A percentile compares a stretch with the other conserved stretches of the same genome.
Conservation (phyloP, 441 rosid species). For the Gossypium trilobum region DNA sequence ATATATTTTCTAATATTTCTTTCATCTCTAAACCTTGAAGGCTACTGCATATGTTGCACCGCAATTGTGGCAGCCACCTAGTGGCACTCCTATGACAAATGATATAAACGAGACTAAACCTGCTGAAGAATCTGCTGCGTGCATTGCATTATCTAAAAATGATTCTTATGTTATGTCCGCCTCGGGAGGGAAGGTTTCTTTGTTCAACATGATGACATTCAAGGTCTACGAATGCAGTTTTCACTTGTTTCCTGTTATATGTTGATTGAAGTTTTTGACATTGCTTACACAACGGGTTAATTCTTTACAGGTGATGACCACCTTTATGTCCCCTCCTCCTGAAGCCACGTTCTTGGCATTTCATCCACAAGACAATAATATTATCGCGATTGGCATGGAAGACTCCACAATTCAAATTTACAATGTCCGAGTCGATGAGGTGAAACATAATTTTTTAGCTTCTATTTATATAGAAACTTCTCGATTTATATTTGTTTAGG, state of each 20-base stretch:
- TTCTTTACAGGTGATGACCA: constrained; percentile 60
- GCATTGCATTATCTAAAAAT: constrained; percentile 54
- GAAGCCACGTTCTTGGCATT: constrained; percentile 74
- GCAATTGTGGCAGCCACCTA: constrained; percentile 36
- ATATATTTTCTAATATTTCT: background rate
- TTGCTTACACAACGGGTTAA: constrained; percentile 3
- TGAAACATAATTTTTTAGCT: constrained; percentile 19
- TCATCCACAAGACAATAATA: constrained; percentile 82
- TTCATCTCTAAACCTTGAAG: constrained; percentile 23
- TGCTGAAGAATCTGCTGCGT: constrained; percentile 35
- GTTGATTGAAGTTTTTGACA: background rate
- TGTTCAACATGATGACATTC: constrained; percentile 53
- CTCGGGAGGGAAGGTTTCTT: constrained; percentile 51
- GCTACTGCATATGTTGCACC: constrained; percentile 39
- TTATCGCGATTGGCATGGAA: constrained; percentile 83
- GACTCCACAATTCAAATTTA: constrained; percentile 72
- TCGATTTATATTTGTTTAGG: background rate
- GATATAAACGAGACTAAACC: constrained; percentile 28
- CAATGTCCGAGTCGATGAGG: constrained; percentile 84
- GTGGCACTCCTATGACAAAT: constrained; percentile 36
- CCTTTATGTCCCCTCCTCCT: constrained; percentile 78
- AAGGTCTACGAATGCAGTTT: constrained; percentile 32
- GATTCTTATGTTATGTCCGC: constrained; percentile 53
- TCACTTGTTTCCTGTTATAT: background rate
- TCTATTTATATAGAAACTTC: background rate